phyloP scores from a whole-genome alignment of 75 land plant species.

The Sequoiadendron giganteum region DNA sequence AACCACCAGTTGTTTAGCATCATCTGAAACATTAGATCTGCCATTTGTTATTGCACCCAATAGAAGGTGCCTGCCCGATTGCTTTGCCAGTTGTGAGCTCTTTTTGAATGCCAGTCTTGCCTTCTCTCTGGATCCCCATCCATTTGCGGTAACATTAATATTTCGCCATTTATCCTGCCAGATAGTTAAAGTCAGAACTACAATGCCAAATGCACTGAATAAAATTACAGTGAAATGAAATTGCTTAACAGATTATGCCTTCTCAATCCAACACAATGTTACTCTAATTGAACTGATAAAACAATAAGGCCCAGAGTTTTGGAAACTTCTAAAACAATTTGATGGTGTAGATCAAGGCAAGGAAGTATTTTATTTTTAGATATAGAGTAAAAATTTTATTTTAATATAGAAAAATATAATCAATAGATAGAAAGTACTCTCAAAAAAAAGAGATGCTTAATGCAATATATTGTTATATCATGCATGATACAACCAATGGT shows the following conservation, averaged over 20 bases:
- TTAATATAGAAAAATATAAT: neutral
- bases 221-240: neutral
- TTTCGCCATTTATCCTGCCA: slow-evolving; percentile 17
- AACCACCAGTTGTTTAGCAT: slow-evolving; percentile 3
- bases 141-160: slow-evolving; percentile 15
- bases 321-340: neutral
- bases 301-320: neutral
- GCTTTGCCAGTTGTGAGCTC: slow-evolving; percentile 12
- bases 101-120: slow-evolving; percentile 17
- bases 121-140: slow-evolving; percentile 15
- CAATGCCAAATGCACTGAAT: neutral
- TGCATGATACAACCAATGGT: neutral
- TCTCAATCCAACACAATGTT: neutral
- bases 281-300: neutral
- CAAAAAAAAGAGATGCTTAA: neutral
- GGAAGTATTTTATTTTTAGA: neutral
- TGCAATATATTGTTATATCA: neutral
- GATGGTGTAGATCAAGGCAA: neutral
- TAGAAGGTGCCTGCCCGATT: neutral
- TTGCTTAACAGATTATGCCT: neutral
- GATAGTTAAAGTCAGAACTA: neutral
- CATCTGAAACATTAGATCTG: neutral
- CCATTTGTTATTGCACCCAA: neutral
- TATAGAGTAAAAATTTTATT: neutral
- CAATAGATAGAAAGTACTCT: neutral